Evolutionary conservation across 352 stramenopile genomes (phyloP).

Genomic region (Thalassiosira hispida): DNA sequence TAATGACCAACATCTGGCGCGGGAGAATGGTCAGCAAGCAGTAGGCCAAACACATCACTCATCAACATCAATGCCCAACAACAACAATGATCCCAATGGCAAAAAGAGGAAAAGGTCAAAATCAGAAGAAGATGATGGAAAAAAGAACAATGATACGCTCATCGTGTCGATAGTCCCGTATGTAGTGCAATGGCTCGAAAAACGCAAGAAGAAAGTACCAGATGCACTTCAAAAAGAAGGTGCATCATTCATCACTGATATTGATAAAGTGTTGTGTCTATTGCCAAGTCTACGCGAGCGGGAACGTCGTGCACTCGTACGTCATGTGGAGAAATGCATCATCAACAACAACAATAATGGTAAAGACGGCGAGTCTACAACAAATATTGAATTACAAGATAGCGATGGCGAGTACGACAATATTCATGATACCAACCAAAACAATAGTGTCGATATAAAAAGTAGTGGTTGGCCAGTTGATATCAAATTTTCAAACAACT

Average conservation of each 20-base stretch:
- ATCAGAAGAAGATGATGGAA: too few species aligned
- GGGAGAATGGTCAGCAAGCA: too few species aligned
- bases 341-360: neutral
- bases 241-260: neutral
- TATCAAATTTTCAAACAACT: slow-evolving; percentile 55
- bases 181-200: slow-evolving; percentile 35
- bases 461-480: slow-evolving; percentile 18
- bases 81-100: too few species aligned
- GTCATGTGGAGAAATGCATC: slow-evolving; percentile 34
- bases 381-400: slow-evolving; percentile 17
- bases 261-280: slow-evolving; percentile 32
- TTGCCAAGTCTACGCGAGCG: slow-evolving; percentile 35
- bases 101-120: too few species aligned
- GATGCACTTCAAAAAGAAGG: slow-evolving; percentile 1
- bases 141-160: too few species aligned
- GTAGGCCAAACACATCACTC: too few species aligned
- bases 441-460: slow-evolving; percentile 1
- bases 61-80: too few species aligned
- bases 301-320: slow-evolving; percentile 41
- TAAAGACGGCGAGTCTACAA: neutral
- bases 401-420: slow-evolving; percentile 34
- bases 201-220: slow-evolving; percentile 35
- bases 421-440: slow-evolving; percentile 1
- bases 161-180: neutral
- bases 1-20: too few species aligned